Evolutionary conservation across 768 basidiomycete genomes (phyloP).

Genomic region (Pulveroboletus sp.): DNA sequence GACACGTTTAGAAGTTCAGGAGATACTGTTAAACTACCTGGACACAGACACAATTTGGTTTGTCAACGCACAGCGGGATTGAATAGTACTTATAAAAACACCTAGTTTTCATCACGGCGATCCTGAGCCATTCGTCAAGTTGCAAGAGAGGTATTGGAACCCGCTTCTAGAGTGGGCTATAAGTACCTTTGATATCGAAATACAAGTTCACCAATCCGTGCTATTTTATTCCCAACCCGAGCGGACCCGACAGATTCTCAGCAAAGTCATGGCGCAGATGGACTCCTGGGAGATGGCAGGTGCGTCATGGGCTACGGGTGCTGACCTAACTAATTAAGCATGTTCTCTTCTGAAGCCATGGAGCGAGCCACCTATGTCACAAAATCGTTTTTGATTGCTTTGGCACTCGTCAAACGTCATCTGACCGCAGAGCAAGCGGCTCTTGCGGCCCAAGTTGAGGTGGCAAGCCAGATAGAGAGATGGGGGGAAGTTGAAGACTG

Average conservation of each 20-base stretch:
- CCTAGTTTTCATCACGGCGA: slow-evolving; percentile 77
- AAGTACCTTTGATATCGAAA: slow-evolving; percentile 58
- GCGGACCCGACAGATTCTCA: slow-evolving; percentile 60
- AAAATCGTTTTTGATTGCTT: slow-evolving; percentile 85
- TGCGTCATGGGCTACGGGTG: slow-evolving; percentile 33
- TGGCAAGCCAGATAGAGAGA: slow-evolving; percentile 88
- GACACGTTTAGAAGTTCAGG: slow-evolving; percentile 57
- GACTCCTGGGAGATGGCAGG: slow-evolving; percentile 89
- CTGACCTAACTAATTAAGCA: not conserved
- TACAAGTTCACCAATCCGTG: slow-evolving; percentile 68
- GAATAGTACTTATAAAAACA: not conserved
- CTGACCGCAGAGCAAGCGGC: slow-evolving; percentile 83
- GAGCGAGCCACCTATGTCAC: slow-evolving; percentile 86
- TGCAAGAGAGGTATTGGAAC: slow-evolving; percentile 85
- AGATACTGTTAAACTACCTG: slow-evolving; percentile 73
- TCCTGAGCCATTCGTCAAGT: slow-evolving; percentile 65
- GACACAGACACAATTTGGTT: slow-evolving; percentile 95
- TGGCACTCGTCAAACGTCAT: slow-evolving; percentile 75
- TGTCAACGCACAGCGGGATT: slow-evolving; percentile 10
- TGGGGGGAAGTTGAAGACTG: slow-evolving; percentile 99
- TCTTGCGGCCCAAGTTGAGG: slow-evolving; percentile 84
- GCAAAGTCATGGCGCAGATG: slow-evolving; percentile 52
- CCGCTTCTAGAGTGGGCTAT: slow-evolving; percentile 80
- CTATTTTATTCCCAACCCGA: slow-evolving; percentile 64
- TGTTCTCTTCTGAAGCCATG: slow-evolving; percentile 52